Evolutionary conservation across 2,329 filamentous ascomycete species (phyloP), one percentile per base, ranked within the genome.

Genomic region (Teratosphaeria epicoccoides): DNA sequence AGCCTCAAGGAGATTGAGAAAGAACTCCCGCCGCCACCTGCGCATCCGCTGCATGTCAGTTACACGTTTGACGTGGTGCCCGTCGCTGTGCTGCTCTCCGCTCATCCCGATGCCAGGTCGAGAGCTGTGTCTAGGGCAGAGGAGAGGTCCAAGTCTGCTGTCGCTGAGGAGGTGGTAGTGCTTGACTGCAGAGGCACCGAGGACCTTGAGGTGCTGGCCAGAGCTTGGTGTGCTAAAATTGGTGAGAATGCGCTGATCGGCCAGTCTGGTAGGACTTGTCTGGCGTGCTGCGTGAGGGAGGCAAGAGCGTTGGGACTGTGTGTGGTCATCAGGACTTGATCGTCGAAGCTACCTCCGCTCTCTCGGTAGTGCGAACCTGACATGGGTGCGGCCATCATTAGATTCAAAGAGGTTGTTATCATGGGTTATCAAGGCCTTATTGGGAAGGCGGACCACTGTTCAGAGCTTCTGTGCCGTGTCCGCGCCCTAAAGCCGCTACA

Each of bases 161-260:
- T 54, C 10, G 63, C 63, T 9, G 63, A 63, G n/a, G 59, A 61
- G 33, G 62, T 73, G 1, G 60, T 73, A 1, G 63, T 75, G 4
- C 62, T 76, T 10, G 73, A 76, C 57, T 72, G 73, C 17, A 71
- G 82, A 23, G 78, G 81, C 37, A 80, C 79, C 51, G 79, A 79
- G 1, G 83, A 80, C 11, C 72, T 85, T 63, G 84, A 88, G 67
- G 76, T 89, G 7, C 69, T 90, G 49, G 83, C 83, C 1, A 74
- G 86, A 47, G 85, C 85, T 1, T 75, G 87, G 58, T 90, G 87
- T 64, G 83, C 85, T 0, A 81, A 87, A 62, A 81, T 78, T 58
- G 86, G 86, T 2, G 83, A 83, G 75, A 85, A 88, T 64, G 85
- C 86, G 22, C 65, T 90, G 17, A 75, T 90, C 56, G 86, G 83